These are phyloP conservation scores for Agrostemma githago DNA, from an alignment of 148 eudicot genomes.

Conservation along the genomic window DNA sequence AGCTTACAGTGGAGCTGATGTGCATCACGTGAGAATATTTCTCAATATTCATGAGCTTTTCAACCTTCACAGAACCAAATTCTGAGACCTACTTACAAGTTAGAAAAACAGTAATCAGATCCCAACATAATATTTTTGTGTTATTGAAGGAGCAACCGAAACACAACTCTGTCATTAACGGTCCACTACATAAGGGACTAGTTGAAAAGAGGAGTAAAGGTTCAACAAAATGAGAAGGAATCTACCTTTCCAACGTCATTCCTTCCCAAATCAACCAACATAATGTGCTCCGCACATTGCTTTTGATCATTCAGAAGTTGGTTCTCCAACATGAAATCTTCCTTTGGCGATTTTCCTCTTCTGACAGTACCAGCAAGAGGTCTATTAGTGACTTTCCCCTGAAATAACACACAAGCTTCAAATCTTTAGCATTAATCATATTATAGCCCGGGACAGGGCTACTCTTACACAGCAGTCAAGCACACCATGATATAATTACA, in stretches of 20 bases:
- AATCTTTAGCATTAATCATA: constrained; percentile 19
- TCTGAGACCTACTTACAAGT: constrained; percentile 61
- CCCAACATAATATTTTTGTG: not conserved
- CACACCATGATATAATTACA: not conserved
- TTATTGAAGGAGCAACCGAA: not conserved
- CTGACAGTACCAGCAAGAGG: constrained; percentile 94
- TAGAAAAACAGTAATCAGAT: constrained; percentile 9
- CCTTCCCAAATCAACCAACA: constrained; percentile 98
- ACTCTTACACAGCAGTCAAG: not conserved
- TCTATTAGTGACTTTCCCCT: constrained; percentile 80
- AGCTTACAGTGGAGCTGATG: constrained; percentile 93
- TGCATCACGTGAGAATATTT: constrained; percentile 99
- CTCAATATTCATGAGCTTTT: constrained; percentile 90
- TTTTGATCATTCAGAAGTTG: constrained; percentile 83
- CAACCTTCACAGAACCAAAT: constrained; percentile 92
- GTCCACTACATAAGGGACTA: not conserved
- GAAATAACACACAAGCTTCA: constrained; percentile 8
- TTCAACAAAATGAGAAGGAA: constrained; percentile 14
- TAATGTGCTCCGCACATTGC: constrained; percentile 96
- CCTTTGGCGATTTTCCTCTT: constrained; percentile 90
- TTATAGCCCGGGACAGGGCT: not conserved
- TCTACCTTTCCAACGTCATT: constrained; percentile 99
- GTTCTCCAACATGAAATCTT: constrained; percentile 79
- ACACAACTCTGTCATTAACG: not conserved
- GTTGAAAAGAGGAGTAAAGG: not conserved